Percentiles rank a stretch among this genome's conserved stretches.
Conservation (phyloP, 2,329 filamentous ascomycete species). For the Ilyonectria robusta region DNA sequence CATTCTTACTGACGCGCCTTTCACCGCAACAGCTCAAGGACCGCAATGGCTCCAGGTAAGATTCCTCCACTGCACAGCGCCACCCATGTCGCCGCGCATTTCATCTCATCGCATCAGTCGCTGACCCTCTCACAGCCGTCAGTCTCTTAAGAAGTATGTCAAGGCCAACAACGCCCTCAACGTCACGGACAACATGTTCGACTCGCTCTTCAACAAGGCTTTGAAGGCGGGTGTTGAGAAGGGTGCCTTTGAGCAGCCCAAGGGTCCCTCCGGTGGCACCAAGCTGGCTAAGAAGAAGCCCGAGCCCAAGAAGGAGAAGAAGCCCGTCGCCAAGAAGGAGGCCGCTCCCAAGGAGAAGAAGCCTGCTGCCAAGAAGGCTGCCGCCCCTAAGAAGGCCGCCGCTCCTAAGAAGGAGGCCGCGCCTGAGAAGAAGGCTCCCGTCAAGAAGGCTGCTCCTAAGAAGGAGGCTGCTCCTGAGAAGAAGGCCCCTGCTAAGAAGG, state of each 20-base stretch:
- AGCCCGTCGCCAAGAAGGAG: conserved; percentile 52
- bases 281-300: conserved; percentile 88
- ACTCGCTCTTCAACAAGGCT: conserved; percentile 87
- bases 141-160: conserved; percentile 74
- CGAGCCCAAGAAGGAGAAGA: conserved; percentile 57
- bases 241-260: conserved; percentile 89
- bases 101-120: conserved; percentile 13
- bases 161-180: conserved; percentile 67
- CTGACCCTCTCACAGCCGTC: conserved; percentile 60
- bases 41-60: conserved; percentile 68
- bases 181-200: conserved; percentile 70
- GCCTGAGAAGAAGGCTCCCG: conserved; percentile 49
- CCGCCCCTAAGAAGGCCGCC: conserved; percentile 49
- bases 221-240: conserved; percentile 87
- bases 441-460: conserved; percentile 49
- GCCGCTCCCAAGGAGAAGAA: conserved; percentile 53
- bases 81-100: conserved; percentile 27
- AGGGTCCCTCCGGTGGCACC: conserved; percentile 91
- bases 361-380: conserved; percentile 51
- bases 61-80: conserved; percentile 20
- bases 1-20: conserved; percentile 57
- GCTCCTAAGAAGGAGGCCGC: conserved; percentile 51
- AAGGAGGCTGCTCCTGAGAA: conserved; percentile 47
- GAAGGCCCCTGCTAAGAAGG: conserved; percentile 46
- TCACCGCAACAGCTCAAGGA: conserved; percentile 68